These are phyloP conservation scores for Nakaseomyces glabratus DNA, from an alignment of 1,139 yeast species.

Conservation along the genomic window DNA sequence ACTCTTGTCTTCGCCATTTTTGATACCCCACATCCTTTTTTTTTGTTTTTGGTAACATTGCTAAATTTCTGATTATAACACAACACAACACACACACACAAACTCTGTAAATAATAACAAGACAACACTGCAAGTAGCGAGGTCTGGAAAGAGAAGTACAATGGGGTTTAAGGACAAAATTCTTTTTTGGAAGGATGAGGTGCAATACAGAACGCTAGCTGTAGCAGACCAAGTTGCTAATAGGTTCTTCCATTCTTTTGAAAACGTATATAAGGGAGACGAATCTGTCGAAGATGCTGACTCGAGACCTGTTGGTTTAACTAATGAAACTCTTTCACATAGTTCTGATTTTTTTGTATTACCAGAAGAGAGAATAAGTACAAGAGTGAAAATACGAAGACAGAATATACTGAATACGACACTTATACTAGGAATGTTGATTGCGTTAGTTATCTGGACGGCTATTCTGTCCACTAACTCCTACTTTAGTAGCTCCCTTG, in stretches of 20 bases:
- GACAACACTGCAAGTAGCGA: too few species aligned
- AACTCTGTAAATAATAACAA: too few species aligned
- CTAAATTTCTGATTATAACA: too few species aligned
- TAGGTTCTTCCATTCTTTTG: constrained; percentile 5
- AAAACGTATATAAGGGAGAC: constrained; percentile 6
- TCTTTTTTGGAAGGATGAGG: constrained; percentile 4
- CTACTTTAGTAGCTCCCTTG: constrained; percentile 3
- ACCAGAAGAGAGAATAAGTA: constrained; percentile 5
- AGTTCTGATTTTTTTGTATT: constrained; percentile 3
- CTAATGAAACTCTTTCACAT: too few species aligned
- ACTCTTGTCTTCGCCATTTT: too few species aligned
- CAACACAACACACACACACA: too few species aligned
- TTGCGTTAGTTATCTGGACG: constrained; percentile 4
- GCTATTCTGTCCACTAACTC: constrained; percentile 6
- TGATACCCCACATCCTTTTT: too few species aligned
- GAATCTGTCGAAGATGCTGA: constrained; percentile 4
- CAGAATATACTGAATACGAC: constrained; percentile 6
- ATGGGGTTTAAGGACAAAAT: too few species aligned
- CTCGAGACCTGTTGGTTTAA: neutral
- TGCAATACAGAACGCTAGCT: neutral
- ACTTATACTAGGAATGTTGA: constrained; percentile 2
- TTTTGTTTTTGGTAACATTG: too few species aligned
- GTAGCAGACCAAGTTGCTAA: constrained; percentile 4
- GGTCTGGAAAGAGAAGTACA: too few species aligned
- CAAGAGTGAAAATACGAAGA: constrained; percentile 5